Conservation (phyloP, 2,329 filamentous ascomycete genomes). For the Biscogniauxia sp. region DNA sequence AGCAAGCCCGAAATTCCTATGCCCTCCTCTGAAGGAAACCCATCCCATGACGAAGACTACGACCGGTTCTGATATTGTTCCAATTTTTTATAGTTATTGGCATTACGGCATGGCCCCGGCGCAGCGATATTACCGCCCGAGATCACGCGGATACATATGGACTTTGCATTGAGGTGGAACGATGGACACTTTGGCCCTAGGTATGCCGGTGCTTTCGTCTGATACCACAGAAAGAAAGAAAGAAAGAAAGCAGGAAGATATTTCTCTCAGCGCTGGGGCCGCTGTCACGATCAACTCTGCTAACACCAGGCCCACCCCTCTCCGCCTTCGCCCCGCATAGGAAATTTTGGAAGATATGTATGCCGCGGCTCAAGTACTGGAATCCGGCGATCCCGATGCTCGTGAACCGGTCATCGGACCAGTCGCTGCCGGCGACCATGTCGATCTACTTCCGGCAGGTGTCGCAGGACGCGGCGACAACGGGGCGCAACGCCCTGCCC, state of each 20-base stretch:
- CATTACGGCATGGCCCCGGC: conserved; percentile 74
- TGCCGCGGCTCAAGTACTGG: conserved; percentile 89
- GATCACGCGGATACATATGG: conserved; percentile 71
- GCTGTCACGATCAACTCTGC: neutral
- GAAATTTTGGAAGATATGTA: conserved; percentile 82
- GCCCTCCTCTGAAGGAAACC: neutral
- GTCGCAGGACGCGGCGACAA: conserved; percentile 18
- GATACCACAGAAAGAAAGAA: neutral
- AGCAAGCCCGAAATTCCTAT: conserved; percentile 1
- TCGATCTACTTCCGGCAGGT: conserved; percentile 60
- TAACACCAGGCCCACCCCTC: conserved; percentile 3
- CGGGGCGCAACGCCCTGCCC: conserved; percentile 26
- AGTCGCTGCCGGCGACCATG: conserved; percentile 57
- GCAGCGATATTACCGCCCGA: conserved; percentile 77
- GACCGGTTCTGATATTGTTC: neutral
- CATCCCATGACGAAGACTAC: conserved; percentile 6
- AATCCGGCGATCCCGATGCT: conserved; percentile 85
- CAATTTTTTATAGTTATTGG: conserved; percentile 24
- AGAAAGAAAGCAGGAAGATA: no score
- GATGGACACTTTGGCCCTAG: conserved; percentile 71
- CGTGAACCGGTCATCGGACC: conserved; percentile 65
- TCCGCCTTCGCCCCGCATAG: conserved; percentile 44
- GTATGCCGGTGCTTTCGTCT: conserved; percentile 42
- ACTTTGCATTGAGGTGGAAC: conserved; percentile 62
- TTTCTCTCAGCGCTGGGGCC: no score